phyloP scores from a whole-genome alignment of 2,329 filamentous ascomycete species.

The Fusarium tricinctum region DNA sequence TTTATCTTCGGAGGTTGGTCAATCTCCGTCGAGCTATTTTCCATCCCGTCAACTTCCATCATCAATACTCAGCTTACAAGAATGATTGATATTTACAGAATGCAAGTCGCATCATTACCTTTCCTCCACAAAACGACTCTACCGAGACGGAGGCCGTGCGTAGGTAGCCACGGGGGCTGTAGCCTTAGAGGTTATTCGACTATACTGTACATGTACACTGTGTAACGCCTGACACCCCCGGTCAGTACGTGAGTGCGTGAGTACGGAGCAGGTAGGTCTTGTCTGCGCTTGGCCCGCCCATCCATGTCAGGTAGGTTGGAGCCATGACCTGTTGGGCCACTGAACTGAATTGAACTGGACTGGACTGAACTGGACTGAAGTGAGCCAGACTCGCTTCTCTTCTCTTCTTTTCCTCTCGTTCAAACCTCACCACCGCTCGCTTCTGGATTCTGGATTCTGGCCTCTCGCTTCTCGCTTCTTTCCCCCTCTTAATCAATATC shows the following conservation, averaged over 20 bases:
- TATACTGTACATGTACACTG: constrained; percentile 42
- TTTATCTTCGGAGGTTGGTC: too few species aligned
- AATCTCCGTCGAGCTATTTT: too few species aligned
- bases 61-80: too few species aligned
- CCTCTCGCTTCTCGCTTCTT: constrained; percentile 28
- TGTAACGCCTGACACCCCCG: constrained; percentile 39
- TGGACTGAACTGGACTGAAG: constrained; percentile 7
- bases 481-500: constrained; percentile 42
- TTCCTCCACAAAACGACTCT: constrained; percentile 27
- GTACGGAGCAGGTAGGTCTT: constrained; percentile 15
- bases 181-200: constrained; percentile 13
- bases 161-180: constrained; percentile 24
- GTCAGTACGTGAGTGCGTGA: not conserved
- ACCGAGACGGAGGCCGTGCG: constrained; percentile 46
- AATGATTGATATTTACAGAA: too few species aligned
- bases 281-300: constrained; percentile 31
- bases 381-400: constrained; percentile 26
- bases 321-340: constrained; percentile 34
- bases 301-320: constrained; percentile 26
- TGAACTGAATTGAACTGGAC: constrained; percentile 15
- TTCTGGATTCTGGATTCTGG: constrained; percentile 2
- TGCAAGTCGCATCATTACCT: not conserved
- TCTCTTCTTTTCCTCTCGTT: constrained; percentile 44
- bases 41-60: not conserved
- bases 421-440: constrained; percentile 47